Base-by-base conservation (phyloP, 208 protist genomes). In the Wallacemonas sp. region DNA sequence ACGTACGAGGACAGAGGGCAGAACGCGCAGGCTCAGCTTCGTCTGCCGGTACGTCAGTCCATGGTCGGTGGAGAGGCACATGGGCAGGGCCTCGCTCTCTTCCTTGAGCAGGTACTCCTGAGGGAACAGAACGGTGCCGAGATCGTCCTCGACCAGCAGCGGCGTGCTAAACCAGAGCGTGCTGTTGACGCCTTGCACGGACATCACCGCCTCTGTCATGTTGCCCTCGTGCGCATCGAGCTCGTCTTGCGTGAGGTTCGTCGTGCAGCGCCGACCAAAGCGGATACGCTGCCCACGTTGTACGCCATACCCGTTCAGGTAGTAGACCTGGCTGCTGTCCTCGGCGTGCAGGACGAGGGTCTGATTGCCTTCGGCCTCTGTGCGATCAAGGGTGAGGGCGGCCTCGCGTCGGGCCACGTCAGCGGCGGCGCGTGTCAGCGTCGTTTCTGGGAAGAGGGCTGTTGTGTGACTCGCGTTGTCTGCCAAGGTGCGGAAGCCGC, bases 231-330 rank as follows among this genome's bases (percentile, higher is more conserved):
- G 17, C 36, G 53, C 30, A 34, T n/a, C 49, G 15, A 44, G 33
- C 27, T 34, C 2, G 9, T 51, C 49, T 26, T 36, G n/a, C 17
- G 51, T 9, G 55, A 78, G 51, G 27, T 77, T 62, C 47, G 60
- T 62, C 36, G 83, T 82, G 47, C 84, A 91, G 54, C 58, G 46
- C 8, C 58, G 31, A 27, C 85, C 86, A 56, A 92, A 92, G 58
- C 86, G 82, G n/a, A 92, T 60, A 33, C 61, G 54, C 49, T 79
- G 75, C 0, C 75, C 80, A n/a, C 69, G 72, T 51, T 86, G 72
- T 61, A 92, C 83, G 66, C 72, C 86, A 62, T 88, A 88, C 42
- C 86, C 86, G 63, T 89, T 88, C 38, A 92, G 69, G 63, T 88
- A 88, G 36, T 81, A 80, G 46, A 84, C 75, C 70, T 77, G 63